Conservation (phyloP, 345 rosid species). For the Rhodamnia rubescens region DNA sequence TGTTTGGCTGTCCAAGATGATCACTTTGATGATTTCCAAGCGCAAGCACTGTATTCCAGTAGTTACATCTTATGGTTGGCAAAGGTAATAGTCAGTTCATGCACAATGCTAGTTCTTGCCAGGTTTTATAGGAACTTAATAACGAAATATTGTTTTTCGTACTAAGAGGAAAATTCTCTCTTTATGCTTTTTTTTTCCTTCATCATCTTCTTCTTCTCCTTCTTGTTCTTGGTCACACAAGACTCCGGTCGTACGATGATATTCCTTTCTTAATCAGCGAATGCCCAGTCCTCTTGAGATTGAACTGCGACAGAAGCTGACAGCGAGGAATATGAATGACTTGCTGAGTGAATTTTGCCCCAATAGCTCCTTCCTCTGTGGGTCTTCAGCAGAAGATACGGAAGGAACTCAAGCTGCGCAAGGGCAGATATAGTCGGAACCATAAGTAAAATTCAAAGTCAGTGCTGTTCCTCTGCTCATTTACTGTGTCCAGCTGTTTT, state of each 20-base stretch:
- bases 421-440: not conserved
- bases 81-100: slow-evolving; percentile 34
- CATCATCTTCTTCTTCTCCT: not conserved
- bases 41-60: slow-evolving; percentile 51
- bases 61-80: slow-evolving; percentile 60
- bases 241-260: not conserved
- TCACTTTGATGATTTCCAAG: slow-evolving; percentile 52
- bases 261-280: slow-evolving; percentile 1
- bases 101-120: not conserved
- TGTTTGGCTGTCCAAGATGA: slow-evolving; percentile 38
- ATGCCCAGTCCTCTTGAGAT: not conserved
- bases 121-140: not conserved
- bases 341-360: slow-evolving; percentile 3
- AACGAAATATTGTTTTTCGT: not conserved
- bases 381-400: not conserved
- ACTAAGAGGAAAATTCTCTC: not conserved
- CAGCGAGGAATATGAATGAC: not conserved
- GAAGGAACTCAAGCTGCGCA: not conserved
- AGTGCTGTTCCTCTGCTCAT: not conserved
- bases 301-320: not conserved
- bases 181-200: not conserved
- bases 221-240: not conserved
- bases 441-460: not conserved
- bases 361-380: slow-evolving; percentile 1
- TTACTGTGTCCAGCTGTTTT: not conserved